Evolutionary conservation across 2,329 filamentous ascomycete species (phyloP).

Genomic region (Fonsecaea monophora): DNA sequence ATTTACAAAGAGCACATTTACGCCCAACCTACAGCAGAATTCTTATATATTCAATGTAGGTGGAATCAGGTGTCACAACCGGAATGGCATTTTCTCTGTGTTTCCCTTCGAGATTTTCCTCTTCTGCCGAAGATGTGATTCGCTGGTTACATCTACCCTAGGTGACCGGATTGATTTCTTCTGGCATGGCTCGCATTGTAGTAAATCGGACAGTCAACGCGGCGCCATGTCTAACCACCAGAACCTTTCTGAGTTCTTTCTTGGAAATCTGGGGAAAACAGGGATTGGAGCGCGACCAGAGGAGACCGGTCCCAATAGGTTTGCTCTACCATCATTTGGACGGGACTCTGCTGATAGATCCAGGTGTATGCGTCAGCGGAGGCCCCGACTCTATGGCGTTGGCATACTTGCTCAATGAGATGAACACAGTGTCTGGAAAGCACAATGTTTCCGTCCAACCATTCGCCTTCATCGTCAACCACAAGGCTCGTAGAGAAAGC

Average conservation of each 20-base stretch:
- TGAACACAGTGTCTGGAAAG: constrained; percentile 40
- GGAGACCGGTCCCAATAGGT: constrained; percentile 22
- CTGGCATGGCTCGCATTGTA: background rate
- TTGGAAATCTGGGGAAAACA: constrained; percentile 9
- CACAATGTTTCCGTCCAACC: constrained; percentile 44
- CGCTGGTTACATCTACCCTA: background rate
- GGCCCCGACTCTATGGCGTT: constrained; percentile 98
- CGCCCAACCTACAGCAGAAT: background rate
- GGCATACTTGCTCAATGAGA: constrained; percentile 71
- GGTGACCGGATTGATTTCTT: background rate
- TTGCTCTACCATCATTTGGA: background rate
- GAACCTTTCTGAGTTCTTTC: constrained; percentile 1
- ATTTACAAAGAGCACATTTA: background rate
- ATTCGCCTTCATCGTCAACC: constrained; percentile 67
- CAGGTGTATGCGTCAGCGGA: constrained; percentile 77
- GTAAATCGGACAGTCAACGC: background rate
- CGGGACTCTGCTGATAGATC: constrained; percentile 8
- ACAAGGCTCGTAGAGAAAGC: constrained; percentile 63
- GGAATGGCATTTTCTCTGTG: background rate
- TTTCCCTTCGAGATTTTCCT: background rate
- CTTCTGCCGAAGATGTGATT: background rate
- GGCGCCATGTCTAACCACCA: background rate
- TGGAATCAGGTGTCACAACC: background rate
- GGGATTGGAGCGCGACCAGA: background rate
- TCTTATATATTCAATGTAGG: background rate